These are phyloP conservation scores for Lenzites betulinus DNA, from an alignment of 768 basidiomycete species.

Conservation along the genomic window DNA sequence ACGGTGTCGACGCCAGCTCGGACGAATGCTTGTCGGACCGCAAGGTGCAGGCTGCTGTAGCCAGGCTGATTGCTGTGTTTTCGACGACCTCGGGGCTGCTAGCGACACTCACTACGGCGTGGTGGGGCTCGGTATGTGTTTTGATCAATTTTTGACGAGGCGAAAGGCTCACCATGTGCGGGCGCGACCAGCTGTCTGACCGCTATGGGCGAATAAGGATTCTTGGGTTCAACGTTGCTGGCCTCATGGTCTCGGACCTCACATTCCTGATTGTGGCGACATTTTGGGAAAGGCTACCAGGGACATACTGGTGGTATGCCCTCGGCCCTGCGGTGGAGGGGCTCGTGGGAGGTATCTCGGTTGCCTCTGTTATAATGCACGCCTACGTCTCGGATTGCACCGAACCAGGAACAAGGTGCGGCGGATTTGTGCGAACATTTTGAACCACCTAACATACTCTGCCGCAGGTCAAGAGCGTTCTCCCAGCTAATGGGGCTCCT, in stretches of 20 bases:
- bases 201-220: slow-evolving; percentile 71
- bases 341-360: slow-evolving; percentile 53
- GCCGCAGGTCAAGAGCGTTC: slow-evolving; percentile 59
- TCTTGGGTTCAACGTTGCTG: slow-evolving; percentile 59
- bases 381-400: slow-evolving; percentile 75
- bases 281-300: slow-evolving; percentile 64
- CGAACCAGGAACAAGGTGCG: slow-evolving; percentile 54
- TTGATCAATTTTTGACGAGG: neutral
- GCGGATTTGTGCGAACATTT: neutral
- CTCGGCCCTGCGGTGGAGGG: slow-evolving; percentile 70
- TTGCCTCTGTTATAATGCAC: slow-evolving; percentile 51
- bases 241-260: slow-evolving; percentile 62
- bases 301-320: slow-evolving; percentile 81
- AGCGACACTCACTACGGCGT: slow-evolving; percentile 75
- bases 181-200: slow-evolving; percentile 62
- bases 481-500: slow-evolving; percentile 67
- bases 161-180: neutral
- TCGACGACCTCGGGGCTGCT: slow-evolving; percentile 65
- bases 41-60: slow-evolving; percentile 67
- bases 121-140: slow-evolving; percentile 73
- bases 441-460: neutral
- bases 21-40: slow-evolving; percentile 63
- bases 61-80: slow-evolving; percentile 64
- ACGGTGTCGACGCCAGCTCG: slow-evolving; percentile 36
- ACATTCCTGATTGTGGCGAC: slow-evolving; percentile 67